Evolutionary conservation across 164 flowering plant genomes (phyloP).

Genomic region (Kalanchoe fedtschenkoi): DNA sequence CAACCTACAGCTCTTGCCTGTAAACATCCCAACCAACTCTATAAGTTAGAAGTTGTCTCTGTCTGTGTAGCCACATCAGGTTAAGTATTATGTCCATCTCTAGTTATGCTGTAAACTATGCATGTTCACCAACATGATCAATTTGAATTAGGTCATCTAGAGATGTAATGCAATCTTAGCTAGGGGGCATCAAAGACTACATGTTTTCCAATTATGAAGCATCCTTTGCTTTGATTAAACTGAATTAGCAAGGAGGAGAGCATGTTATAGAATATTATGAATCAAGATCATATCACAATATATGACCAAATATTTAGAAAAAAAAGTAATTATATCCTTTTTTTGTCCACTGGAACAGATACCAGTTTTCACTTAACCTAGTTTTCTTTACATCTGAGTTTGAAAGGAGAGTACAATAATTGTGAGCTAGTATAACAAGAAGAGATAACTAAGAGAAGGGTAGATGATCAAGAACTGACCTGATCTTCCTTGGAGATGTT

Average conservation of each 20-base stretch:
- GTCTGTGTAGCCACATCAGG: background rate
- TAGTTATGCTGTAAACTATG: no score
- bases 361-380: no score
- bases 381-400: no score
- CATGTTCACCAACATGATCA: no score
- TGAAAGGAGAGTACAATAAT: no score
- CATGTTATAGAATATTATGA: background rate
- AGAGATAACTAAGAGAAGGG: background rate
- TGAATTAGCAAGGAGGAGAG: no score
- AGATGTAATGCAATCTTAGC: background rate
- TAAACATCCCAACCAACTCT: background rate
- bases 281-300: background rate
- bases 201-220: no score
- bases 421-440: background rate
- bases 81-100: no score
- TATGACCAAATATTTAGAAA: background rate
- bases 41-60: background rate
- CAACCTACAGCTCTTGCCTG: conserved; percentile 9
- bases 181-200: no score
- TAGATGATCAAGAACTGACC: conserved; percentile 22
- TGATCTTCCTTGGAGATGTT: conserved; percentile 75
- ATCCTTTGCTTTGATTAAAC: no score
- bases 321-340: no score
- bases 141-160: background rate
- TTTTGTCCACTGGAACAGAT: no score